Percentiles rank a stretch among this genome's conserved stretches.
These are phyloP conservation scores for Heliocybe sulcata DNA, from an alignment of 1,284 basidiomycete genomes.

Conservation along the genomic window DNA sequence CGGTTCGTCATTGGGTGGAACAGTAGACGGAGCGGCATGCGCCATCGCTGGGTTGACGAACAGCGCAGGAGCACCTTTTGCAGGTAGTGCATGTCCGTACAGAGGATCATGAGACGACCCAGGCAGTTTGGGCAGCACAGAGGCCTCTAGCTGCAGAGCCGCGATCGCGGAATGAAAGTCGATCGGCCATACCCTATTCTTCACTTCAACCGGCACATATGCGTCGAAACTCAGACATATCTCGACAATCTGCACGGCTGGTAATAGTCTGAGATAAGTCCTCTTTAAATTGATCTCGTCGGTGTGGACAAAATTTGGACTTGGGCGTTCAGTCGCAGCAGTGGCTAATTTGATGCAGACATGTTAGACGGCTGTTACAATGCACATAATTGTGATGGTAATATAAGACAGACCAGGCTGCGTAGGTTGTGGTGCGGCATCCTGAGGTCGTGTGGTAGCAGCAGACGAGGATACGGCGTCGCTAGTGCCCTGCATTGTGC, in stretches of 20 bases:
- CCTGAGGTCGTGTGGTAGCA: neutral
- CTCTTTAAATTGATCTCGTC: conserved; percentile 43
- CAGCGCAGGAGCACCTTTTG: neutral
- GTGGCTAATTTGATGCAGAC: neutral
- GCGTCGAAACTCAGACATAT: conserved; percentile 66
- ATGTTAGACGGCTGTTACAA: neutral
- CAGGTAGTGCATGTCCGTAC: neutral
- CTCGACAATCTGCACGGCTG: conserved; percentile 63
- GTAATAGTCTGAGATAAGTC: conserved; percentile 58
- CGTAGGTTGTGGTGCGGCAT: conserved; percentile 5
- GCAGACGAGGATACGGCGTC: conserved; percentile 8
- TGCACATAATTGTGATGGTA: neutral
- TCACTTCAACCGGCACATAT: conserved; percentile 53
- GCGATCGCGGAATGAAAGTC: conserved; percentile 59
- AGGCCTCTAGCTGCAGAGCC: conserved; percentile 32
- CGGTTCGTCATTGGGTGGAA: neutral
- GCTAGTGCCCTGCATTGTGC: conserved; percentile 30
- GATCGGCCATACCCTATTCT: conserved; percentile 57
- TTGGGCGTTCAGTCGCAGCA: neutral
- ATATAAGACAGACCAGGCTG: conserved; percentile 1
- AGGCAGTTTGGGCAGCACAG: conserved; percentile 11
- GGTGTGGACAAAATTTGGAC: neutral
- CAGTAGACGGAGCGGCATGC: neutral
- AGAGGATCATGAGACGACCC: conserved; percentile 2
- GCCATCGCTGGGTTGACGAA: too few species aligned